Percentiles rank a stretch among this genome's conserved stretches.
Conservation (phyloP, 306 rosid genomes). For the Vigna angularis region DNA sequence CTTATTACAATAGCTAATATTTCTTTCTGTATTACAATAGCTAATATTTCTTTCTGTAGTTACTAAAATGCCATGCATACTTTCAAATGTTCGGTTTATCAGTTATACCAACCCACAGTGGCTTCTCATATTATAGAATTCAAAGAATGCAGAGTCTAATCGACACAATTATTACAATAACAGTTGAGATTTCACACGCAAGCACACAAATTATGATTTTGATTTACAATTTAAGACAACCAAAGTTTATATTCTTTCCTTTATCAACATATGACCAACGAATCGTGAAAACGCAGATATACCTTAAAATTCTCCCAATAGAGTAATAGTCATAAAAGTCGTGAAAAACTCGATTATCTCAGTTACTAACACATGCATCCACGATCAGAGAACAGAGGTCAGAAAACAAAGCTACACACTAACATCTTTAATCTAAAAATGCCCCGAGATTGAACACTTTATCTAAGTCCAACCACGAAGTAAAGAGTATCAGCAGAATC, state of each 20-base stretch:
- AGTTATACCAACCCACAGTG: background rate
- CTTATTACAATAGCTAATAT: slow-evolving; percentile 1
- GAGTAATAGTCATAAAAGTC: background rate
- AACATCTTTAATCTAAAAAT: slow-evolving; percentile 10
- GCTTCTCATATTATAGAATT: background rate
- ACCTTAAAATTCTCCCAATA: slow-evolving; percentile 4
- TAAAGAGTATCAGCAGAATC: slow-evolving; percentile 34
- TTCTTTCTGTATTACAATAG: slow-evolving; percentile 5
- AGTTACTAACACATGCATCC: background rate
- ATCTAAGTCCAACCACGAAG: slow-evolving; percentile 1
- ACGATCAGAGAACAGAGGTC: background rate
- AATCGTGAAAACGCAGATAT: background rate
- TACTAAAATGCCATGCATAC: slow-evolving; percentile 4
- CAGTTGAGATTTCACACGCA: background rate
- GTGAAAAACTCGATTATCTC: background rate
- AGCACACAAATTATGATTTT: background rate
- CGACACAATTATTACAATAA: background rate
- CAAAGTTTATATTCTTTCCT: background rate
- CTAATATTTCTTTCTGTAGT: slow-evolving; percentile 12
- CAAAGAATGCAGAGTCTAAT: background rate
- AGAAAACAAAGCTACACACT: slow-evolving; percentile 14
- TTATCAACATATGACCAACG: background rate
- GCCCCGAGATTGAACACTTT: slow-evolving; percentile 14
- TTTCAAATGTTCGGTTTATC: slow-evolving; percentile 27
- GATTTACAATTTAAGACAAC: background rate